Evolutionary conservation across 495 filamentous ascomycete species (phyloP).

Genomic region (Aspergillus incahuasiensis): DNA sequence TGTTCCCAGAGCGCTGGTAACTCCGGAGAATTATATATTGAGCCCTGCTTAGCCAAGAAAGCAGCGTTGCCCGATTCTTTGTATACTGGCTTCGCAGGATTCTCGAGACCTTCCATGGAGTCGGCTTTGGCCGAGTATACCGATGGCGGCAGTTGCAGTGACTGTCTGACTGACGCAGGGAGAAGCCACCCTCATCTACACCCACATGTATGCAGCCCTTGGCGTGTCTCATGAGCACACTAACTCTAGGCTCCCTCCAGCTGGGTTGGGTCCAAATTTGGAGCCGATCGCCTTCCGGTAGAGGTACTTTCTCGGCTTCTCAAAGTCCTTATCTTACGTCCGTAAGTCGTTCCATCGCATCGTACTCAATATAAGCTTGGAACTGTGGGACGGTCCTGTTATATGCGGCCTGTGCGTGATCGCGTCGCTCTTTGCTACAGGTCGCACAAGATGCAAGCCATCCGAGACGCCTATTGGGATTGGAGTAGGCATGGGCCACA

Average conservation of each 20-base stretch:
- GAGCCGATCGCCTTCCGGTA: background rate
- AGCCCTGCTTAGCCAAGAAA: background rate
- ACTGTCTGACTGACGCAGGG: background rate
- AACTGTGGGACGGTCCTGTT: background rate
- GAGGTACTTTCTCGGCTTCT: background rate
- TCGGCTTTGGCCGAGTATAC: background rate
- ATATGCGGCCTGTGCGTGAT: constrained; percentile 21
- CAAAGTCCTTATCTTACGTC: no score
- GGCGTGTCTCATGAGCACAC: constrained; percentile 5
- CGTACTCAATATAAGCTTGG: background rate
- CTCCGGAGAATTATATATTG: background rate
- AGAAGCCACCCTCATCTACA: background rate
- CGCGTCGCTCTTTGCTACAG: constrained; percentile 6
- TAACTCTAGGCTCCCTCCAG: constrained; percentile 1
- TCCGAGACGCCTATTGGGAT: constrained; percentile 8
- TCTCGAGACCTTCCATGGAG: background rate
- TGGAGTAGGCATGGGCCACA: background rate
- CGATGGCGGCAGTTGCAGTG: background rate
- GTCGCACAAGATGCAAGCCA: constrained; percentile 21
- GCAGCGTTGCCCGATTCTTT: background rate
- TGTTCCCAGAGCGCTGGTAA: constrained; percentile 6
- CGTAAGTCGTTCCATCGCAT: no score
- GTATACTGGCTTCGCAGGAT: background rate
- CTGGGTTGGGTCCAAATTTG: background rate
- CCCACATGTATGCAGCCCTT: background rate